These are phyloP conservation scores for Acanthochlamys bracteata DNA, from an alignment of 106 monocot species.

Conservation along the genomic window DNA sequence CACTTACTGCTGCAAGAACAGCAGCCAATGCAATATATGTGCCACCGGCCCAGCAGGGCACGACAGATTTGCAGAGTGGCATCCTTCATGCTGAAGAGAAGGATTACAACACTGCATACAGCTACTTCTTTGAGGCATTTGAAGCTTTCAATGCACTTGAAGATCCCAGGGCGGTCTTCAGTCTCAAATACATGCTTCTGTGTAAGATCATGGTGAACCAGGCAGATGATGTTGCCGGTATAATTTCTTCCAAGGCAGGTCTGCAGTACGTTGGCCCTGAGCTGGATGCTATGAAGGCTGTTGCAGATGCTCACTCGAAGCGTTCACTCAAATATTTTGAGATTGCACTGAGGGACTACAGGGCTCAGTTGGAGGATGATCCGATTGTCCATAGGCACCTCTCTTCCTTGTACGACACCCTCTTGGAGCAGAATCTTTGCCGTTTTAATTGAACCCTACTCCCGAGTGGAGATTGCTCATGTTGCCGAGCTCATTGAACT, in stretches of 20 bases:
- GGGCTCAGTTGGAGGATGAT: slow-evolving; percentile 82
- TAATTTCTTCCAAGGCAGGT: slow-evolving; percentile 95
- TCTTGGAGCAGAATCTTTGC: slow-evolving; percentile 92
- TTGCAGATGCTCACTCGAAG: slow-evolving; percentile 81
- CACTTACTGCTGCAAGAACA: slow-evolving; percentile 86
- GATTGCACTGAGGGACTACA: slow-evolving; percentile 64
- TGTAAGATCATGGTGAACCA: slow-evolving; percentile 99
- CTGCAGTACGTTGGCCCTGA: slow-evolving; percentile 75
- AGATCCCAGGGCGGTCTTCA: slow-evolving; percentile 71
- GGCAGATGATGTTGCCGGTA: slow-evolving; percentile 86
- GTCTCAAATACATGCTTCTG: slow-evolving; percentile 96
- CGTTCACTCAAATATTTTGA: slow-evolving; percentile 79
- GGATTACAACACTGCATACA: slow-evolving; percentile 94
- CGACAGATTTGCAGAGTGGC: slow-evolving; percentile 87
- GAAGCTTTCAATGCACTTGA: slow-evolving; percentile 89
- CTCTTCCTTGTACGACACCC: slow-evolving; percentile 81
- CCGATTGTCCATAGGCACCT: slow-evolving; percentile 94
- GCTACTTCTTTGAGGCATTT: slow-evolving; percentile 96
- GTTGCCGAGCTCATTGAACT: slow-evolving; percentile 80
- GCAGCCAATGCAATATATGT: slow-evolving; percentile 97
- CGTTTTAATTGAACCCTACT: slow-evolving; percentile 86
- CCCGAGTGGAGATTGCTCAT: slow-evolving; percentile 73
- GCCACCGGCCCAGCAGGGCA: slow-evolving; percentile 85
- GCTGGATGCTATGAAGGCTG: slow-evolving; percentile 94
- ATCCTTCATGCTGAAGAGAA: slow-evolving; percentile 96